Evolutionary conservation across 306 rosid species (phyloP).

Genomic region (Calophaca sinica): DNA sequence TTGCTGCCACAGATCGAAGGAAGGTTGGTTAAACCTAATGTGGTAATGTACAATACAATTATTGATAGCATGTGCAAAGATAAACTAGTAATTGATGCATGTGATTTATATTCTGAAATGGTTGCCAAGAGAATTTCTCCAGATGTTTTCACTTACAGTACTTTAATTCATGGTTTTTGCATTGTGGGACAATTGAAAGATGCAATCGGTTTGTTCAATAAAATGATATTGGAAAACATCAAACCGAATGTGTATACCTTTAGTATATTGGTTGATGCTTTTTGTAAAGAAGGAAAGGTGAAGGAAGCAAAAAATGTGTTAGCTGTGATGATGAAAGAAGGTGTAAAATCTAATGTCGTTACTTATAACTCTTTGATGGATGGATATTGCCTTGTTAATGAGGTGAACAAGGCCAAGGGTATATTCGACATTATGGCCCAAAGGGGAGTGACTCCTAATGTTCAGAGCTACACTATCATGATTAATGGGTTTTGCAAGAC

Average conservation of each 20-base stretch:
- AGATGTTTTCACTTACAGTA: neutral
- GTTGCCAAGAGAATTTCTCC: neutral
- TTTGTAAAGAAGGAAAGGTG: no score
- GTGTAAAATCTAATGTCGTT: no score
- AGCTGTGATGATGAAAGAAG: no score
- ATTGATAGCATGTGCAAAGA: neutral
- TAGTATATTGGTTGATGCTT: neutral
- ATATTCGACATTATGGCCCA: no score
- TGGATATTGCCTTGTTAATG: no score
- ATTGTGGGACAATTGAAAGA: neutral
- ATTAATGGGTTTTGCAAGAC: no score
- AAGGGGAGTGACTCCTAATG: no score
- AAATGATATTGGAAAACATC: neutral
- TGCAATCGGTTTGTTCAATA: neutral
- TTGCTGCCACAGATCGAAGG: neutral
- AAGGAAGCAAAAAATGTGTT: no score
- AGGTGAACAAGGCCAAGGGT: no score
- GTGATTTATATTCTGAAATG: slow-evolving; percentile 13
- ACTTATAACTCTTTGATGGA: no score
- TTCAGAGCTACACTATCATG: no score
- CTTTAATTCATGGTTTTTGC: neutral
- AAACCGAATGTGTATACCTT: neutral
- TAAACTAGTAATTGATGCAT: neutral
- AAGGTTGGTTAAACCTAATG: neutral
- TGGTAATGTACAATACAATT: neutral